Conservation (phyloP, 345 rosid genomes). For the Dovyalis caffra region DNA sequence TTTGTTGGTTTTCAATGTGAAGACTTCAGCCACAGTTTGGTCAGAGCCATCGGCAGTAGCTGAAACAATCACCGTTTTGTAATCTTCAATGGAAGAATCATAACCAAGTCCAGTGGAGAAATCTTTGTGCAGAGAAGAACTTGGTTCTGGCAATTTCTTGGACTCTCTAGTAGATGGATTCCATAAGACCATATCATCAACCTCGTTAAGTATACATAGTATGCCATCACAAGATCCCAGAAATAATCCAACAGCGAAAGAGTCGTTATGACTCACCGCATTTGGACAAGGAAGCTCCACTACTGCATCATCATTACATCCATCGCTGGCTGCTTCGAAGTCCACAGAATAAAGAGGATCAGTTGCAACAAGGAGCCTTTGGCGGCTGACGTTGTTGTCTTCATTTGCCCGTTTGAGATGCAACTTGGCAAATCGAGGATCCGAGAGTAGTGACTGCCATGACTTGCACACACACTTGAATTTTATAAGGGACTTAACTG, state of each 20-base stretch:
- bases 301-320: neutral
- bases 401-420: conserved; percentile 25
- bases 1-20: conserved; percentile 22
- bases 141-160: conserved; percentile 24
- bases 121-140: conserved; percentile 1
- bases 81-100: conserved; percentile 28
- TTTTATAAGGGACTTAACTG: neutral
- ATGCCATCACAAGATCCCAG: conserved; percentile 43
- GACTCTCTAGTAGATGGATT: conserved; percentile 33
- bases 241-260: conserved; percentile 7
- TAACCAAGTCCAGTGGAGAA: conserved; percentile 36
- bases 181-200: conserved; percentile 29
- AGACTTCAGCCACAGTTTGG: conserved; percentile 17
- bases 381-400: conserved; percentile 6
- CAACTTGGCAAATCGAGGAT: neutral
- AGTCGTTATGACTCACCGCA: neutral
- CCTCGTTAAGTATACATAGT: conserved; percentile 28
- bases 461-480: conserved; percentile 1
- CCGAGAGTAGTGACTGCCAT: neutral
- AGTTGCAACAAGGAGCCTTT: conserved; percentile 26
- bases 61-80: conserved; percentile 17
- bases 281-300: neutral
- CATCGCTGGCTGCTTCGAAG: neutral
- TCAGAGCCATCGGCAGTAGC: neutral
- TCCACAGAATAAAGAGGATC: conserved; percentile 29